Evolutionary conservation across 345 rosid species (phyloP), one percentile per base, ranked within the genome.

Genomic region (Gossypium ekmanianum): DNA sequence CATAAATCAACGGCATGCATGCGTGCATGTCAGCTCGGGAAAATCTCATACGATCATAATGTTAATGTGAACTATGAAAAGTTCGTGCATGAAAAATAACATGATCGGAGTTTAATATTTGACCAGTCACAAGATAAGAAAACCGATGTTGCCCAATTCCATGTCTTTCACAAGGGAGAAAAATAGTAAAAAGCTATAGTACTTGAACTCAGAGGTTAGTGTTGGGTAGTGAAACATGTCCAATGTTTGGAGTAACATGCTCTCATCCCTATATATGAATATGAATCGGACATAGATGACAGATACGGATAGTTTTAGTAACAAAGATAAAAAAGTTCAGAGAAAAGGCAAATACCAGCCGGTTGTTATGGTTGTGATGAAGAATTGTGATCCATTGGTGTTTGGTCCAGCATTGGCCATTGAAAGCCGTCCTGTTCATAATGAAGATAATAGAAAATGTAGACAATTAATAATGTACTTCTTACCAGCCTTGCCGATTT

Each of bases 381-480:
- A 95, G 86, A 95, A 95, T 62, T 95, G 98, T 43, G 97, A 95
- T 59, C 94, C 97, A 79, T 91, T 91, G 13, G 94, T 88, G 82
- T 93, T 94, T 27, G 87, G 80, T 68, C 98, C 98, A 14, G 91
- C 87, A 82, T 95, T 91, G 50, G 94, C 97, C 99, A 93, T 93
- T 12, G 97, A 95, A 54, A 95, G 76, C 24, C 80, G 13, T 59
- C 99, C 98, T 89, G 84, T 41, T 16, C 9, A 51, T 34, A 18
- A 69, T 24, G 69, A 58, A 44, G 4, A 17, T 18, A 11, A 18
- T 56, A 0, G 16, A 3, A 57, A 44, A 10, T 0, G 3, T 57
- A 52, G 52, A 29, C n/a, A 27, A 16, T 6, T 16, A 69, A n/a
- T n/a, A 52, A 10, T 39, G 9, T 51, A 51, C 47, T 69, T 69